These are phyloP conservation scores for Periconia digitata DNA, from an alignment of 2,329 filamentous ascomycete species.

Conservation along the genomic window DNA sequence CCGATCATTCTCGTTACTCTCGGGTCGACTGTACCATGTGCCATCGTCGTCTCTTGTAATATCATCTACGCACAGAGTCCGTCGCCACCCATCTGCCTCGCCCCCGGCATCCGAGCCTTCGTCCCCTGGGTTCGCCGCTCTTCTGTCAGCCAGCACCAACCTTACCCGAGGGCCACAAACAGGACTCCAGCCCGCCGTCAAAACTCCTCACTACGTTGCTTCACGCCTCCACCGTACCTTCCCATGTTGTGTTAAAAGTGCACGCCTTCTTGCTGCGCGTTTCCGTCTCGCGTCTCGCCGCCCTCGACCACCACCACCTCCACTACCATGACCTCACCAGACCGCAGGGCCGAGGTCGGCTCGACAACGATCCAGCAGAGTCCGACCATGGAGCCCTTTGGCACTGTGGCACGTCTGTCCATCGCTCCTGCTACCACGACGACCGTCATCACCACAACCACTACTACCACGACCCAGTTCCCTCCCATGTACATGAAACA, in stretches of 20 bases:
- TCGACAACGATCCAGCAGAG: slow-evolving; percentile 25
- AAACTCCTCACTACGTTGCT: not conserved
- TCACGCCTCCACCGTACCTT: not conserved
- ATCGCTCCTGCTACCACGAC: slow-evolving; percentile 66
- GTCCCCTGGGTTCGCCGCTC: not conserved
- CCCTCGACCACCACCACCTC: slow-evolving; percentile 13
- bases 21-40: no score
- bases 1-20: no score
- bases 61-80: no score
- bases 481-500: slow-evolving; percentile 80
- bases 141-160: slow-evolving; percentile 12
- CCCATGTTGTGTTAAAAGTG: slow-evolving; percentile 15
- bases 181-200: not conserved
- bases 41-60: no score
- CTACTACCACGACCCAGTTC: slow-evolving; percentile 79
- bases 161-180: slow-evolving; percentile 14
- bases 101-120: no score
- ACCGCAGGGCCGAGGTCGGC: slow-evolving; percentile 25
- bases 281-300: slow-evolving; percentile 20
- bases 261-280: slow-evolving; percentile 10
- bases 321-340: slow-evolving; percentile 32
- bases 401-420: slow-evolving; percentile 60
- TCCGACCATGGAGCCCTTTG: slow-evolving; percentile 33
- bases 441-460: slow-evolving; percentile 82
- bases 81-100: no score